Conservation (phyloP, 176 grass and related monocot genomes). For the Eremochloa ophiuroides region DNA sequence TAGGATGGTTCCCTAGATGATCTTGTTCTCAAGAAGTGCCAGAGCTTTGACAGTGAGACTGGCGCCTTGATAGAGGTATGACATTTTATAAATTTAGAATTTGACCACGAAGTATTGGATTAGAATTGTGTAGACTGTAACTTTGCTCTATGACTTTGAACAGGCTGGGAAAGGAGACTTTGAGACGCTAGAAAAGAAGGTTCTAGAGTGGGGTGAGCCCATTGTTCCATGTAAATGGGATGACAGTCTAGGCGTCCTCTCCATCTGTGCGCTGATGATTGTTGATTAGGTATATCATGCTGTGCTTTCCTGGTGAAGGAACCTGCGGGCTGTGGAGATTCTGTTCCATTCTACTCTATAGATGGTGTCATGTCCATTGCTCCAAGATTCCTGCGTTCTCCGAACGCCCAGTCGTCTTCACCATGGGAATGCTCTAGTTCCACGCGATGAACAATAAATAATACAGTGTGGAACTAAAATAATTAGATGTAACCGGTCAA, state of each 20-base stretch:
- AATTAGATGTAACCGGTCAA: no score
- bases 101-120: not conserved
- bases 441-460: slow-evolving; percentile 29
- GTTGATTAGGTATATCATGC: not conserved
- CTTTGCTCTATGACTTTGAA: slow-evolving; percentile 12
- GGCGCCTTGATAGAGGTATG: slow-evolving; percentile 77
- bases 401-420: not conserved
- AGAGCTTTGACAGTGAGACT: slow-evolving; percentile 83
- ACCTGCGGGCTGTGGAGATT: slow-evolving; percentile 74
- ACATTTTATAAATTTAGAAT: not conserved
- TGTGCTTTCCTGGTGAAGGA: slow-evolving; percentile 48
- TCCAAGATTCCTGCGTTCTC: slow-evolving; percentile 4
- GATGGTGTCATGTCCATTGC: slow-evolving; percentile 7
- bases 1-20: slow-evolving; percentile 90
- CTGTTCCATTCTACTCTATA: slow-evolving; percentile 85
- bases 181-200: slow-evolving; percentile 79
- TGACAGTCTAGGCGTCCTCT: not conserved
- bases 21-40: slow-evolving; percentile 85
- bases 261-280: not conserved
- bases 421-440: slow-evolving; percentile 8
- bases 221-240: slow-evolving; percentile 55
- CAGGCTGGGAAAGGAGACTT: slow-evolving; percentile 88
- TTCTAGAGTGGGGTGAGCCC: slow-evolving; percentile 90
- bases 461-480: slow-evolving; percentile 25
- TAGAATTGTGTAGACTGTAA: not conserved